Evolutionary conservation across 805 yeast genomes (phyloP), one percentile per base, ranked within the genome.

Genomic region (Kluyveromyces dobzhanskii): DNA sequence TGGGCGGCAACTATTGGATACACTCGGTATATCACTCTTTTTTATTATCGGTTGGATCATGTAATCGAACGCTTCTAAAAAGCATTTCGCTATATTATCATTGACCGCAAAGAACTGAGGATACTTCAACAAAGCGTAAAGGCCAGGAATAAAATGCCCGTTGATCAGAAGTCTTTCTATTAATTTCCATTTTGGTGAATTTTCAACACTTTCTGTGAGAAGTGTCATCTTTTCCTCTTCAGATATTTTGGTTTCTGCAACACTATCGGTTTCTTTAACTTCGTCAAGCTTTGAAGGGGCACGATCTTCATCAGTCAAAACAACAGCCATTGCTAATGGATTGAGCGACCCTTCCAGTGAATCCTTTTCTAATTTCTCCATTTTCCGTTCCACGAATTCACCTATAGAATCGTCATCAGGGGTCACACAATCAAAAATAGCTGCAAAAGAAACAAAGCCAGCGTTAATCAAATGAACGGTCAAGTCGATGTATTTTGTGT

Each of bases 281-380:
- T 35, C 42, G 10, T 32, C 3, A 12, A 40, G 42, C 4, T 62
- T 65, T 6, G 69, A 76, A 12, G 6, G 5, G 16, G 30, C 6
- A 17, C 75, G 82, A 14, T 75, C 84, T 26, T 81, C 90, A 28
- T 75, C 78, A 3, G 70, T 67, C 28, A 88, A 65, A 0, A 95
- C 94, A 8, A 92, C 92, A 4, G 96, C 95, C 48, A 87, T 56
- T 0, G 97, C 92, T 35, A 88, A 62, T 0, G 95, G 94, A 44
- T 81, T 84, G 0, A 85, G 80, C 17, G 75, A 70, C 0, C 88
- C 80, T 44, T 67, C 66, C 49, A 69, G 66, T 0, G 83, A 74
- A 42, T 76, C 71, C 10, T 75, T 75, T 12, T 78, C 77, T 40
- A 73, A 53, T 8, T 69, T 65, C 23, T 63, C 61, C 27, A 72